Evolutionary conservation across 208 protist species (phyloP).

Genomic region (Crithidia sp.): DNA sequence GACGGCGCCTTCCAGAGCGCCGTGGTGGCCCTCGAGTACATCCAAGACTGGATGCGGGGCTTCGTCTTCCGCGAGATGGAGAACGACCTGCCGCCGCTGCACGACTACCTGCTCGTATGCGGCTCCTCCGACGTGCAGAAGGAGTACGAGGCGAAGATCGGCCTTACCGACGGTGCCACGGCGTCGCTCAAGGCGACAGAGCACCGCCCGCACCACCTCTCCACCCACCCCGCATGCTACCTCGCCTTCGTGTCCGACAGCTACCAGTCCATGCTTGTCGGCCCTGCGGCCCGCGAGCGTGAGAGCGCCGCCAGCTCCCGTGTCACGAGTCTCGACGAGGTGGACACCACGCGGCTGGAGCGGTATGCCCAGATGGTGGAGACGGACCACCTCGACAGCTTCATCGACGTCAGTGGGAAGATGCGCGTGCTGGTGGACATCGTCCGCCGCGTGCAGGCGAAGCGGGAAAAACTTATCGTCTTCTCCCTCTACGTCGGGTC

Average conservation of each 20-base stretch:
- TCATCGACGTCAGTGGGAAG: conserved; percentile 81
- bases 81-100: conserved; percentile 75
- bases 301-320: not conserved
- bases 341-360: conserved; percentile 41
- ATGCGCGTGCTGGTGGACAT: conserved; percentile 72
- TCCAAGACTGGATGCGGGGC: conserved; percentile 85
- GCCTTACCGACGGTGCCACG: conserved; percentile 7
- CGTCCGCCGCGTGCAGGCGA: conserved; percentile 43
- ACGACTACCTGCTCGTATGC: conserved; percentile 88
- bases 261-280: conserved; percentile 58
- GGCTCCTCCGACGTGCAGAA: conserved; percentile 60
- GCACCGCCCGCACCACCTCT: conserved; percentile 74
- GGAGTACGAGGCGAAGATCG: conserved; percentile 31
- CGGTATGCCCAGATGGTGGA: conserved; percentile 53
- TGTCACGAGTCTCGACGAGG: conserved; percentile 26
- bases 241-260: conserved; percentile 60
- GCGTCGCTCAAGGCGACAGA: conserved; percentile 55
- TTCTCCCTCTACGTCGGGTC: conserved; percentile 88
- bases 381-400: conserved; percentile 46
- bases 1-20: conserved; percentile 56
- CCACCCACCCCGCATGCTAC: conserved; percentile 87
- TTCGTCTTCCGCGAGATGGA: conserved; percentile 90
- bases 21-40: conserved; percentile 68
- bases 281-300: not conserved
- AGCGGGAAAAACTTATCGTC: conserved; percentile 80